A percentile compares a stretch with the other conserved stretches of the same genome.
These are phyloP conservation scores for Parascedosporium putredinis DNA, from an alignment of 2,329 filamentous ascomycete genomes.

Conservation along the genomic window DNA sequence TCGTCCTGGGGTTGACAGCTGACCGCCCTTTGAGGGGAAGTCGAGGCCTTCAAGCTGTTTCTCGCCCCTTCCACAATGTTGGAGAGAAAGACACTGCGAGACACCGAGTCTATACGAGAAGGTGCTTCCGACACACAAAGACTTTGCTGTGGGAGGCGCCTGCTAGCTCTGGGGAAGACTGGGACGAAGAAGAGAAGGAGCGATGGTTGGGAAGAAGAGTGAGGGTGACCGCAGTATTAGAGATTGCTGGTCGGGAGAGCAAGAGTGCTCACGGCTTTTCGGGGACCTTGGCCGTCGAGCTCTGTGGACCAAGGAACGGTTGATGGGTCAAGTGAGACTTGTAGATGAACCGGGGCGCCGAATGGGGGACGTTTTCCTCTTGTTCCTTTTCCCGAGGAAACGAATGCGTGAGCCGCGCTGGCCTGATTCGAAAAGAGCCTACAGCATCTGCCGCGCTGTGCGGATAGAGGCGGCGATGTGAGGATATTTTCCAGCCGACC, in stretches of 20 bases:
- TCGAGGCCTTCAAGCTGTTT: no score
- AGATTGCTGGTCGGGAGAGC: not conserved
- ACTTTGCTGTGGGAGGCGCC: not conserved
- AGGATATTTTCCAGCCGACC: not conserved
- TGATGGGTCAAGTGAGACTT: not conserved
- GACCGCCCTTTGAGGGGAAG: not conserved
- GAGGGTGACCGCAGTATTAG: not conserved
- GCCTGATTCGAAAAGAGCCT: slow-evolving; percentile 3
- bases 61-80: not conserved
- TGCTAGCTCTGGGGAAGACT: not conserved
- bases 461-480: not conserved
- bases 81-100: not conserved
- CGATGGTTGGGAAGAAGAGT: not conserved
- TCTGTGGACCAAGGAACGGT: not conserved
- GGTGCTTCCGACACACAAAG: not conserved
- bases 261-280: not conserved
- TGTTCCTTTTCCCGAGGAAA: not conserved
- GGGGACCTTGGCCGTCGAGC: not conserved
- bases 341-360: not conserved
- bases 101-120: not conserved
- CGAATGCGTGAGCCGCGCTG: not conserved
- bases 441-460: not conserved
- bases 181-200: not conserved
- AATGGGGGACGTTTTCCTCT: no score
- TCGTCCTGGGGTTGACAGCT: no score